Percentiles rank a stretch among this genome's conserved stretches.
Conservation (phyloP, 2,329 filamentous ascomycete genomes). For the Basipetospora sp. region DNA sequence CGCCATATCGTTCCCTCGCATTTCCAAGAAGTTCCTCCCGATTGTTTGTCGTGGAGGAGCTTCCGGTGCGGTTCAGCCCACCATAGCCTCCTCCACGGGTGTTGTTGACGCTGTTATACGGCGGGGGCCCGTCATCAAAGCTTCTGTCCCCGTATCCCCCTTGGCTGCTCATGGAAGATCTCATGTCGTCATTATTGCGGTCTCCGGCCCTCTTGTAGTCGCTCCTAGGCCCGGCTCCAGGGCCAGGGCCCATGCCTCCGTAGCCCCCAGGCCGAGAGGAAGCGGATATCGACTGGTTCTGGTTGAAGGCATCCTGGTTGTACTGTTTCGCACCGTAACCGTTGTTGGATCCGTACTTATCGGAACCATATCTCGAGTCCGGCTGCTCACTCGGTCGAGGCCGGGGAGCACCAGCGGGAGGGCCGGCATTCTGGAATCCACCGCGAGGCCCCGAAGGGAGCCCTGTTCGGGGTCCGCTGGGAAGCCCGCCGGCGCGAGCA, state of each 20-base stretch:
- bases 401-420: slow-evolving; percentile 12
- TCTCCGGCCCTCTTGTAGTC: slow-evolving; percentile 15
- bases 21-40: slow-evolving; percentile 50
- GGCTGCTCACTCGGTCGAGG: slow-evolving; percentile 1
- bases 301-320: slow-evolving; percentile 15
- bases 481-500: slow-evolving; percentile 6
- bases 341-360: slow-evolving; percentile 33
- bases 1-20: slow-evolving; percentile 26
- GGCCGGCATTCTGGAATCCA: slow-evolving; percentile 21
- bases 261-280: slow-evolving; percentile 38
- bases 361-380: slow-evolving; percentile 30
- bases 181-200: neutral
- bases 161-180: too few species aligned
- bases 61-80: neutral
- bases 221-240: slow-evolving; percentile 19
- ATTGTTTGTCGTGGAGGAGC: slow-evolving; percentile 24
- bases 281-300: slow-evolving; percentile 13
- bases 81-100: neutral
- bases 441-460: slow-evolving; percentile 17
- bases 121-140: too few species aligned
- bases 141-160: neutral
- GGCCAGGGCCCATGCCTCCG: slow-evolving; percentile 29
- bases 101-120: too few species aligned
- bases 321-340: slow-evolving; percentile 41
- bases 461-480: slow-evolving; percentile 19